These are phyloP conservation scores for Daldinia grandis DNA, from an alignment of 495 filamentous ascomycete genomes.

Conservation along the genomic window DNA sequence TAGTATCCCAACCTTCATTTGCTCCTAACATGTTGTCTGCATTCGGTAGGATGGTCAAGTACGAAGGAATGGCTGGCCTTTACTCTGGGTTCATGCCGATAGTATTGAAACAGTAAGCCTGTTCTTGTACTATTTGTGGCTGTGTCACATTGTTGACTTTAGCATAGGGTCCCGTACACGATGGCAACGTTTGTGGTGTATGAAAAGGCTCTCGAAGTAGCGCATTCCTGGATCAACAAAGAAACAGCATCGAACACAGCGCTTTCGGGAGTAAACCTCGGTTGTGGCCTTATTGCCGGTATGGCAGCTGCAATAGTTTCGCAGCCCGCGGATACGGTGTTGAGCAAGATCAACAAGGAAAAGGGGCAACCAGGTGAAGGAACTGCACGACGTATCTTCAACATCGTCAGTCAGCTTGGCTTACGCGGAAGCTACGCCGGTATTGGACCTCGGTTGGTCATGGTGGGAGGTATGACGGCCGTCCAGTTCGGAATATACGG, in stretches of 20 bases:
- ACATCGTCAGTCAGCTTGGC: constrained; percentile 82
- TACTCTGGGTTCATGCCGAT: constrained; percentile 81
- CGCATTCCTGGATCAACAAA: constrained; percentile 67
- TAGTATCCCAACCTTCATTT: constrained; percentile 75
- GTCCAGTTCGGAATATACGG: constrained; percentile 89
- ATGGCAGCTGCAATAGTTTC: constrained; percentile 86
- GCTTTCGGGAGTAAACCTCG: constrained; percentile 81
- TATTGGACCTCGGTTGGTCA: constrained; percentile 79
- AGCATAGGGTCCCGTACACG: constrained; percentile 74
- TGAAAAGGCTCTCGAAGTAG: constrained; percentile 82
- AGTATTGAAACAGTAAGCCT: constrained; percentile 70
- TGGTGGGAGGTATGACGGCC: constrained; percentile 77
- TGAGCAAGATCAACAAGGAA: constrained; percentile 92
- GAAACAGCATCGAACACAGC: constrained; percentile 63
- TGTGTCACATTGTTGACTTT: background rate
- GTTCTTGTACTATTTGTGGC: background rate
- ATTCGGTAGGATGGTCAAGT: constrained; percentile 69
- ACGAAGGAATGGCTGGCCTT: constrained; percentile 74
- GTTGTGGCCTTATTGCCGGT: constrained; percentile 83
- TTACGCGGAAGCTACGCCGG: constrained; percentile 77
- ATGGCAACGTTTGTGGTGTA: constrained; percentile 93
- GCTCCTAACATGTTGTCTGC: constrained; percentile 69
- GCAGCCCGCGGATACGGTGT: constrained; percentile 88
- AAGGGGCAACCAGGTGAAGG: constrained; percentile 81
- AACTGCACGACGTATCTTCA: constrained; percentile 75